Evolutionary conservation across 495 filamentous ascomycete genomes (phyloP), one percentile per base, ranked within the genome.

Genomic region (Parmelia sp.): DNA sequence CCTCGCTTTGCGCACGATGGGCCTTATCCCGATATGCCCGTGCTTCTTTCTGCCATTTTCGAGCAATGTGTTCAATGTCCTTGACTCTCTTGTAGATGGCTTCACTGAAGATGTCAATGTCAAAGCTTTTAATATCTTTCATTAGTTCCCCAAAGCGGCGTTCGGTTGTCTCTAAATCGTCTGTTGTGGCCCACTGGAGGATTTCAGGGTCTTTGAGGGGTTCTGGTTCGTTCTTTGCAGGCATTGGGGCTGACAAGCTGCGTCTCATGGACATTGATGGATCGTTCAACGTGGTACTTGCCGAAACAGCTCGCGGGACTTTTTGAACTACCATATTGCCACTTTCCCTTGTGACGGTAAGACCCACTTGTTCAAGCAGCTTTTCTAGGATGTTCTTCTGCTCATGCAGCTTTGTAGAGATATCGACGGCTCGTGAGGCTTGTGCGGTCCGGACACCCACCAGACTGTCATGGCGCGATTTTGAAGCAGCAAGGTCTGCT

Each of bases 11-110:
- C 21, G 85, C 76, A n/a, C 83, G 80, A 64, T 95, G 89, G 25
- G 90, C 86, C 69, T 93, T 94, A 55, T 97, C 94, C 31, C 93
- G 86, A 71, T 96, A 96, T 3, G 82, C 83, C 11, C 88, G 83
- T 35, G 90, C 86, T 73, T 98, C 95, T 65, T 89, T 91, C 72
- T 92, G 89, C 79, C 89, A 89, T 74, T 96, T 96, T 27, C 91
- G 88, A 19, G 91, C 91, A 58, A 92, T 86, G 63, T 90, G 80
- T 71, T 99, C 94, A 39, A 91, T 84, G 65, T 97, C 94, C 66
- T 92, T 95, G 53, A 96, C 78, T 9, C 93, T 88, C 68, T 91
- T 93, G 64, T 88, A 84, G 25, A 97, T 81, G 2, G 88, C 82
- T 45, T 97, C 93, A 35, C 84, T 83, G 69, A 96, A 93, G 25